These are phyloP conservation scores for Podospora anserina DNA, from an alignment of 495 filamentous ascomycete species.

Conservation along the genomic window DNA sequence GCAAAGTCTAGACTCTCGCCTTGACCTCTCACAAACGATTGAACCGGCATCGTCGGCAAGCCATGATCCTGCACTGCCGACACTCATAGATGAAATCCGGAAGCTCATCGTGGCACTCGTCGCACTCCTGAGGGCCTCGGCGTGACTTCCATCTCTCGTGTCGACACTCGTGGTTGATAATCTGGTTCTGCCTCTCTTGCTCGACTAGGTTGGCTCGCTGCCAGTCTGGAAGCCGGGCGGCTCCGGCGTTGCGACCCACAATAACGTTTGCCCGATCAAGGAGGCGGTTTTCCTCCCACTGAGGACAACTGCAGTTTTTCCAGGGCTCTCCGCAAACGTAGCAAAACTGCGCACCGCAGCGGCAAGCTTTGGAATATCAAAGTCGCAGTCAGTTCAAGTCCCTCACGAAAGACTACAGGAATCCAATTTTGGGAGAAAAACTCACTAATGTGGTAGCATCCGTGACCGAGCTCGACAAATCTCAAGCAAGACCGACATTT, in stretches of 20 bases:
- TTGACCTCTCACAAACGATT: slow-evolving; percentile 19
- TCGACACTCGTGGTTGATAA: slow-evolving; percentile 27
- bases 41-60: slow-evolving; percentile 28
- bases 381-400: background rate
- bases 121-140: slow-evolving; percentile 20
- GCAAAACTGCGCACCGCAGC: slow-evolving; percentile 55
- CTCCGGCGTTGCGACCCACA: slow-evolving; percentile 10
- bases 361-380: slow-evolving; percentile 35
- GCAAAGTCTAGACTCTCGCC: too few relatives aligned
- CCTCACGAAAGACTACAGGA: too few relatives aligned
- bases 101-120: slow-evolving; percentile 28
- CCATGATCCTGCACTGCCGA: slow-evolving; percentile 28
- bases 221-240: background rate
- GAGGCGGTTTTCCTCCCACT: slow-evolving; percentile 20
- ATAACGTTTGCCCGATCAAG: slow-evolving; percentile 9
- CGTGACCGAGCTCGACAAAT: slow-evolving; percentile 42
- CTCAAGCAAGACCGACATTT: slow-evolving; percentile 38
- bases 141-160: slow-evolving; percentile 27
- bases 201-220: slow-evolving; percentile 7
- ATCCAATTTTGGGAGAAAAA: background rate
- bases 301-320: slow-evolving; percentile 48
- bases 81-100: slow-evolving; percentile 34
- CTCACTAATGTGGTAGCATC: slow-evolving; percentile 49
- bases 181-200: slow-evolving; percentile 18
- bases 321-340: slow-evolving; percentile 53